Conservation (phyloP, 2,329 filamentous ascomycete genomes). For the Trichoderma oligosporum region DNA sequence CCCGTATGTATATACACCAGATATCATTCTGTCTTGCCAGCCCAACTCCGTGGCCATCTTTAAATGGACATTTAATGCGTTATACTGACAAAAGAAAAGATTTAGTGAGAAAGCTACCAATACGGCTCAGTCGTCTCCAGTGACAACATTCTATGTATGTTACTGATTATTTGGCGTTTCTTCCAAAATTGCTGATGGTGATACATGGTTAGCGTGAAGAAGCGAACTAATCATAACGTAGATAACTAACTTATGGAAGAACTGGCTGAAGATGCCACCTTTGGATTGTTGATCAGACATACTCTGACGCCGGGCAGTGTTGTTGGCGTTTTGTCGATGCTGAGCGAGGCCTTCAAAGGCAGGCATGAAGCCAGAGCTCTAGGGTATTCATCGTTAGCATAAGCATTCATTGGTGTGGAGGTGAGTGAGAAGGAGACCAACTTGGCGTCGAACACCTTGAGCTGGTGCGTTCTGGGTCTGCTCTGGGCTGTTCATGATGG, state of each 20-base stretch:
- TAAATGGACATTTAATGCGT: not conserved
- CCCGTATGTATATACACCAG: not conserved
- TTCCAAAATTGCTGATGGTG: slow-evolving; percentile 13
- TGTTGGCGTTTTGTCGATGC: slow-evolving; percentile 46
- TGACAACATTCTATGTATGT: not conserved
- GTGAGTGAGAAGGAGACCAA: slow-evolving; percentile 15
- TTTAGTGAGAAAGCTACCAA: not conserved
- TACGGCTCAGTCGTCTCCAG: not conserved
- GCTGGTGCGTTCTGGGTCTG: slow-evolving; percentile 24
- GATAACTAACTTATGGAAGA: slow-evolving; percentile 54
- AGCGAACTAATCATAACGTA: too few relatives aligned
- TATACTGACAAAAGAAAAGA: not conserved
- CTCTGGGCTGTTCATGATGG: slow-evolving; percentile 24
- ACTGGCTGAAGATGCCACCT: slow-evolving; percentile 48
- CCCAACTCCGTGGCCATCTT: slow-evolving; percentile 2
- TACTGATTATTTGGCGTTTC: slow-evolving; percentile 17
- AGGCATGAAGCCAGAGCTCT: slow-evolving; percentile 47
- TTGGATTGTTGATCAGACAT: slow-evolving; percentile 51
- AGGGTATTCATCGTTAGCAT: not conserved
- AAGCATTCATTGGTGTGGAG: not conserved
- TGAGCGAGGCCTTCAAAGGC: slow-evolving; percentile 50
- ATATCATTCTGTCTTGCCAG: slow-evolving; percentile 8
- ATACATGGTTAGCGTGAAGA: slow-evolving; percentile 1
- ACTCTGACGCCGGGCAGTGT: slow-evolving; percentile 50
- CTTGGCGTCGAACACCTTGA: slow-evolving; percentile 30